These are phyloP conservation scores for Cutaneotrichosporon sp. DNA, from an alignment of 1,284 basidiomycete species.

Conservation along the genomic window DNA sequence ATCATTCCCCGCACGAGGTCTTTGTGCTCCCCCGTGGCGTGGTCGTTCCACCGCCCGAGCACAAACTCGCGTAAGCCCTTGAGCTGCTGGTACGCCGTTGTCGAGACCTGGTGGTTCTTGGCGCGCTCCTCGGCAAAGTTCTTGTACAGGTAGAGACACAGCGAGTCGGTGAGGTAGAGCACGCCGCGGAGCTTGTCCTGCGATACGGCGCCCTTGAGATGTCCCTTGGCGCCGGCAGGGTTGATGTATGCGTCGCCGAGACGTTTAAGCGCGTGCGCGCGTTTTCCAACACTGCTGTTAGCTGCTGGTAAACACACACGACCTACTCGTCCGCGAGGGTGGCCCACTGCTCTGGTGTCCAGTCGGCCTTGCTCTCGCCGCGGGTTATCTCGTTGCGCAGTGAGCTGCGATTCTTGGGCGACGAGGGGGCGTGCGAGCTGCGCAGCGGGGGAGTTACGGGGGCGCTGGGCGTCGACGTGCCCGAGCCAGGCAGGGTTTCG, in stretches of 20 bases:
- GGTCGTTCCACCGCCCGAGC: constrained; percentile 30
- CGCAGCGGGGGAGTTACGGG: not conserved
- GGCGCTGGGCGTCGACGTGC: not conserved
- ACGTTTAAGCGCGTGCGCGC: constrained; percentile 36
- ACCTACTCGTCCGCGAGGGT: not conserved
- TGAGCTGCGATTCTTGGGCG: constrained; percentile 7
- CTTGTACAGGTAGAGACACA: constrained; percentile 51
- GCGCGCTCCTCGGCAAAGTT: constrained; percentile 52
- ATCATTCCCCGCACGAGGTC: constrained; percentile 37
- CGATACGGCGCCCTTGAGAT: constrained; percentile 21
- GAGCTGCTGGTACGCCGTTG: constrained; percentile 28
- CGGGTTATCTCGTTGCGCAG: constrained; percentile 20
- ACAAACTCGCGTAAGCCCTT: constrained; percentile 33
- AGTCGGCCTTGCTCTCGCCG: constrained; percentile 13
- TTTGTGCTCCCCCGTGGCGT: constrained; percentile 21
- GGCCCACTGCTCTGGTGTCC: constrained; percentile 19
- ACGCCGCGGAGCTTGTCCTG: constrained; percentile 40
- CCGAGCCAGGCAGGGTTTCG: not conserved
- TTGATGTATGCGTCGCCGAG: constrained; percentile 39
- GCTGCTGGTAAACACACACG: not conserved
- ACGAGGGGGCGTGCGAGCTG: not conserved
- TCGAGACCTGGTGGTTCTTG: constrained; percentile 25
- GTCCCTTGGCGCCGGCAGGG: constrained; percentile 19
- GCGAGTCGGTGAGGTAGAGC: constrained; percentile 50
- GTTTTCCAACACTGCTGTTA: constrained; percentile 15